These are phyloP conservation scores for Herpetomonas samuelpessoai DNA, from an alignment of 208 protist species.

Conservation along the genomic window DNA sequence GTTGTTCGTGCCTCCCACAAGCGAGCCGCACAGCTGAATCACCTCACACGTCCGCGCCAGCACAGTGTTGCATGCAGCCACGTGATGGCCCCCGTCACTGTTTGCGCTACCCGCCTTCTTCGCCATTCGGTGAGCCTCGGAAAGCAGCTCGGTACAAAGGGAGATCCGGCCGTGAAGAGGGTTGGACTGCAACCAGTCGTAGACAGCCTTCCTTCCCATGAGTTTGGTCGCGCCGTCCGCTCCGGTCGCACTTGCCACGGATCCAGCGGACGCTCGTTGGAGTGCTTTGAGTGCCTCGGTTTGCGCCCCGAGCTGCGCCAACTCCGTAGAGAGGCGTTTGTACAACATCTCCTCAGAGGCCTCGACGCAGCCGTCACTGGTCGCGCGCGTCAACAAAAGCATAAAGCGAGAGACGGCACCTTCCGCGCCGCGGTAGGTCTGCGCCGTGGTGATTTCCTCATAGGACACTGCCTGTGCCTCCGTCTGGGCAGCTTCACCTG, in stretches of 20 bases:
- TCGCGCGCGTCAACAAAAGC: conserved; percentile 21
- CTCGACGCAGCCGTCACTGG: not conserved
- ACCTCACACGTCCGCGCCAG: conserved; percentile 48
- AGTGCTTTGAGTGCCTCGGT: conserved; percentile 15
- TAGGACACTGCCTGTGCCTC: conserved; percentile 11
- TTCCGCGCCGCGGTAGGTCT: conserved; percentile 66
- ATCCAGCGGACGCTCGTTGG: conserved; percentile 10
- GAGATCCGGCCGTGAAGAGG: conserved; percentile 74
- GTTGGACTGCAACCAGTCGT: conserved; percentile 47
- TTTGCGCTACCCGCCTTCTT: not conserved
- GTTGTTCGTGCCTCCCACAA: conserved; percentile 24
- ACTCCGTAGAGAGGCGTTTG: conserved; percentile 18
- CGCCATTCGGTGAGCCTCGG: not conserved
- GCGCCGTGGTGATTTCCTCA: conserved; percentile 26
- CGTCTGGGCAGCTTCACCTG: not conserved
- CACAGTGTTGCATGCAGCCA: conserved; percentile 27
- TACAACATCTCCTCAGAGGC: not conserved
- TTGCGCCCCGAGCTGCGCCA: conserved; percentile 13
- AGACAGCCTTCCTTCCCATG: conserved; percentile 29
- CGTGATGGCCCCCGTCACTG: not conserved
- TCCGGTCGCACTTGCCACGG: too few species aligned
- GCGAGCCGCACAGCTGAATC: conserved; percentile 32
- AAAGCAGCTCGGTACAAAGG: conserved; percentile 52
- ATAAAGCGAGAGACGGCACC: conserved; percentile 63
- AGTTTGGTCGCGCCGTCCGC: too few species aligned